Evolutionary conservation across 2,329 filamentous ascomycete genomes (phyloP), one percentile per base, ranked within the genome.

Genomic region (Trichoderma lentiforme): DNA sequence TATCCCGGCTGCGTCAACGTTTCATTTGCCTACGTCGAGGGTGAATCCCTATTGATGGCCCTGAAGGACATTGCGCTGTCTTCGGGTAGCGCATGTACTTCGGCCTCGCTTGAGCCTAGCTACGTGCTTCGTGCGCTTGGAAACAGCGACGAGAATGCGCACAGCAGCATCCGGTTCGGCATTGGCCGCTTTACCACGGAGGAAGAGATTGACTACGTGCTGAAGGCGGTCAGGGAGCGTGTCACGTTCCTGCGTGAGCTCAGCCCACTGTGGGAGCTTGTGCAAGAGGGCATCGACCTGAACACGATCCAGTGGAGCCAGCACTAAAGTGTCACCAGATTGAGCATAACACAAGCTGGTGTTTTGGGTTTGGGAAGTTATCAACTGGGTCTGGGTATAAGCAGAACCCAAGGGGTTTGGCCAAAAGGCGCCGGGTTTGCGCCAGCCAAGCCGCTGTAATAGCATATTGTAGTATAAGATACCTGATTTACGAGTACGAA

Each of bases 231-330:
- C 1, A 89, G 89, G 81, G 93, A 97, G 80, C 90, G 96, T 67
- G 96, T 99, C 57, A 92, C 90, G 18, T 98, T 98, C 86, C 85
- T 99, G 78, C 90, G 96, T 77, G 96, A 99, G 84, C 86, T 99
- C 76, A 98, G 95, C 80, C 96, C 96, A 51, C 84, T 99, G 71
- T 99, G 96, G 96, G 96, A 99, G 83, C 84, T 99, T 75, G 96
- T 99, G 14, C 96, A 99, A 84, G 96, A 99, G 82, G 96, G 96
- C 18, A 89, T 99, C 74, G 96, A 97, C 80, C 84, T 99, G 76
- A 93, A 97, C 83, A 97, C 94, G 57, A 99, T 99, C 78, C 92
- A 99, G 84, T 99, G 96, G 96, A 97, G 93, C 80, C 95, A 98
- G 85, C 96, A 99, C 83, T 98, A 86, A 88, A 39, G 28, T 18